Base-by-base conservation (phyloP, 2,329 filamentous ascomycete species). In the Aspergillus puulaauensis region DNA sequence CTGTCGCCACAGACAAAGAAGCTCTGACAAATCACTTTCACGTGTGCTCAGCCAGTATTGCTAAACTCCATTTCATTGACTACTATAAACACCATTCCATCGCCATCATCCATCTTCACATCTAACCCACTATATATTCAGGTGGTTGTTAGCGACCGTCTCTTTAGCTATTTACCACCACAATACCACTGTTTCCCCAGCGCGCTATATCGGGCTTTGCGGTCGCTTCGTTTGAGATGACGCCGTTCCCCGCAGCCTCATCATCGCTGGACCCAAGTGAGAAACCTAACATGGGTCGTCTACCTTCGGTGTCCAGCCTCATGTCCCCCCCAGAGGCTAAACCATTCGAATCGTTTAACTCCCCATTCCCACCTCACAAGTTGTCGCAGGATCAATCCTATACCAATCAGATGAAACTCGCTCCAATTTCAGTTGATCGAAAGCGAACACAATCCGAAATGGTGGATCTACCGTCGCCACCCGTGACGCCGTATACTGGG, bases 251-350 rank as follows among this genome's bases (percentile, higher is more conserved):
- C 53, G 49, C 65, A 61, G 57, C 64, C 52, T 64, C 65, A 52
- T 64, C 65, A 52, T 60, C 62, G 41, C 52, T 61, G 56, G 64
- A 60, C 35, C 59, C 65, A 60, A 60, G 54, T 57, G 60, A 67
- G 54, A 65, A 65, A 53, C 59, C 60, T 65, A 72, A 61, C 52
- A 79, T 78, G 76, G 74, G 73, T 69, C 73, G 70, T 58, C 66
- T 78, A 62, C 75, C 75, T 31, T 71, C 74, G 50, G 72, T 79
- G 43, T 74, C 76, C 51, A 78, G 71, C 66, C 71, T 79, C 50
- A 77, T 79, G 74, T 79, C 77, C 61, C 76, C 77, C 41, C 77
- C 77, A 57, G 76, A 78, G 66, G 60, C 70, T n/a, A 84, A 77
- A 48, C 80, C 81, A 19, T 75, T 82, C 3, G 82, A 82, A 55